Percentiles rank a stretch among this genome's conserved stretches.
These are phyloP conservation scores for Russula vinacea DNA, from an alignment of 768 basidiomycete genomes.

Conservation along the genomic window DNA sequence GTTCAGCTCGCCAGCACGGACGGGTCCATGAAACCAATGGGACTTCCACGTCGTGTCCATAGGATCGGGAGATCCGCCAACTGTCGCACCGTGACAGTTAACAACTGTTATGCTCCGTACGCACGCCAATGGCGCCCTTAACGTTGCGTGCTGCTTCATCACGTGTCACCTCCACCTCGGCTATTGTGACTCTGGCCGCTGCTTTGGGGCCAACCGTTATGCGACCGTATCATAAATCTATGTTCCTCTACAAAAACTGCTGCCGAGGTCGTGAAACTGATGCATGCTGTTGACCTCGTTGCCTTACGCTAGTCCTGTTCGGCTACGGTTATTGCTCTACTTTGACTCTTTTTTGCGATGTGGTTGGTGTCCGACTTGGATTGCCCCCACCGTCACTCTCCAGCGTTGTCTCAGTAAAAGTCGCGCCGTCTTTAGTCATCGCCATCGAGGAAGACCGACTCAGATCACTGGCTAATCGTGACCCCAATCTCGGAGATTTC, in stretches of 20 bases:
- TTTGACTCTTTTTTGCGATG: not conserved
- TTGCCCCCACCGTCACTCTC: not conserved
- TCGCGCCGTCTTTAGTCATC: not conserved
- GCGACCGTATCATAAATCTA: not conserved
- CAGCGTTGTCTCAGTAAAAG: not conserved
- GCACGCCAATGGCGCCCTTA: not conserved
- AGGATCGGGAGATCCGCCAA: not conserved
- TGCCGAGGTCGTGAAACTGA: not conserved
- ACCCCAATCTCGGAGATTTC: conserved; percentile 3
- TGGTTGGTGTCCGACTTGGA: not conserved
- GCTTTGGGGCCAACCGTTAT: not conserved
- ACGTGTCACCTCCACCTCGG: not conserved
- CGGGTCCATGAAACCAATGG: not conserved
- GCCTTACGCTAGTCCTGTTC: not conserved
- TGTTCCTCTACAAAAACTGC: not conserved
- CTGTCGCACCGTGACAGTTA: not conserved
- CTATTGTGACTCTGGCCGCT: not conserved
- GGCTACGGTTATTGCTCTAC: not conserved
- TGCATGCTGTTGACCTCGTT: not conserved
- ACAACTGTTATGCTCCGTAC: not conserved
- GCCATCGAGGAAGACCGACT: not conserved
- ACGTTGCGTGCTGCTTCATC: not conserved
- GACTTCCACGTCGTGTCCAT: not conserved
- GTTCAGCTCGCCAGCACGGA: not conserved
- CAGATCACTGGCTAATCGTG: not conserved